These are phyloP conservation scores for Beta lomatogona DNA, from an alignment of 179 eudicot species.

Conservation along the genomic window DNA sequence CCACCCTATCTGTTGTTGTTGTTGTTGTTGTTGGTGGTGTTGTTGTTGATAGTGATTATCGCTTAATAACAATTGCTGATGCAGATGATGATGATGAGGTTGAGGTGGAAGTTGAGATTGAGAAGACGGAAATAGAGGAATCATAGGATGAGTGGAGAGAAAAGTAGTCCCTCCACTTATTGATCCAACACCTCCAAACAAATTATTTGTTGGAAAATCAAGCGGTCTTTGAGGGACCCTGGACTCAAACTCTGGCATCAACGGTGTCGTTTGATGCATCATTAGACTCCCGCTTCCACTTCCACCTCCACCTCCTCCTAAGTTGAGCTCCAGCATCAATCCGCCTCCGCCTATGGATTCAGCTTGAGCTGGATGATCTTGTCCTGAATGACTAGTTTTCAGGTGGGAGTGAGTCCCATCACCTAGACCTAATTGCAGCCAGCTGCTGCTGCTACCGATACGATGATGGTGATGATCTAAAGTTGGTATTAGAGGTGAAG, in stretches of 20 bases:
- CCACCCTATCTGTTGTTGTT: constrained; percentile 8
- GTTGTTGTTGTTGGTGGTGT: neutral
- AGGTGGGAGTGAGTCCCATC: neutral
- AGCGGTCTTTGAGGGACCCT: neutral
- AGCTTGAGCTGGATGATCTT: no score
- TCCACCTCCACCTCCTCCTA: constrained; percentile 7
- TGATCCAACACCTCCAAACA: neutral
- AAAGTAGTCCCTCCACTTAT: neutral
- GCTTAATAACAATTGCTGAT: neutral
- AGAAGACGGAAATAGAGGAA: neutral
- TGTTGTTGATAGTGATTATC: neutral
- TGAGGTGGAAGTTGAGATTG: neutral
- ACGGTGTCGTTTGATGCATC: neutral
- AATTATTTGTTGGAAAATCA: neutral
- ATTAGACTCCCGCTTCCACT: neutral
- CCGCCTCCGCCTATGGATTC: neutral
- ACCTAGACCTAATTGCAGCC: constrained; percentile 37
- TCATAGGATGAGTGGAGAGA: neutral
- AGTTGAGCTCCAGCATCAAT: constrained; percentile 29
- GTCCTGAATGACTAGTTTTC: no score
- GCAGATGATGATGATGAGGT: neutral
- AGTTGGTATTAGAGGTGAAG: neutral
- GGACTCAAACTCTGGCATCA: neutral
- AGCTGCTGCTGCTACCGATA: neutral
- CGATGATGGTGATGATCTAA: neutral